These are phyloP conservation scores for Clarkia xantiana DNA, from an alignment of 345 rosid species.

Conservation along the genomic window DNA sequence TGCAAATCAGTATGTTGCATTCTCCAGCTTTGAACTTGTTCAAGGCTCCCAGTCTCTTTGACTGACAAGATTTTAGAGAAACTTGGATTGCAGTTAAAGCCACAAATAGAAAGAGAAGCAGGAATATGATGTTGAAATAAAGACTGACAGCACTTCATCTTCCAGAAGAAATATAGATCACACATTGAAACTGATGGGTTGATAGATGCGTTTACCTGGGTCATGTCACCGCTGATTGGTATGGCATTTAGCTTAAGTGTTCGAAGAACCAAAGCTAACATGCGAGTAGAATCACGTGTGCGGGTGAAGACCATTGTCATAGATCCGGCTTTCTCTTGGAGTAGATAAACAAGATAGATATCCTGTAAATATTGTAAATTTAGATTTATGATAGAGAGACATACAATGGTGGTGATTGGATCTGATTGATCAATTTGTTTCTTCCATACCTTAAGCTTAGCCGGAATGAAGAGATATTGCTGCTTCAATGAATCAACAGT, in stretches of 20 bases:
- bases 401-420: neutral
- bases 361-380: slow-evolving; percentile 35
- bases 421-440: neutral
- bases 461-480: slow-evolving; percentile 60
- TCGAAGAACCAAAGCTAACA: slow-evolving; percentile 64
- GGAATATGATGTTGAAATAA: too few species aligned
- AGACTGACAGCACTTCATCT: too few species aligned
- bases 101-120: too few species aligned
- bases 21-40: slow-evolving; percentile 90
- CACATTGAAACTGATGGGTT: too few species aligned
- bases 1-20: slow-evolving; percentile 82
- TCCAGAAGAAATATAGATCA: too few species aligned
- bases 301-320: slow-evolving; percentile 92
- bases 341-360: slow-evolving; percentile 76
- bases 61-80: slow-evolving; percentile 22
- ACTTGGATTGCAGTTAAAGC: neutral
- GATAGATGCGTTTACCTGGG: slow-evolving; percentile 35
- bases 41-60: slow-evolving; percentile 90
- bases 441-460: slow-evolving; percentile 59
- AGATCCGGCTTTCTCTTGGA: slow-evolving; percentile 54
- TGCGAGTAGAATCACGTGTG: slow-evolving; percentile 74
- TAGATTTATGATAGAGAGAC: neutral
- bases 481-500: slow-evolving; percentile 88
- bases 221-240: slow-evolving; percentile 96
- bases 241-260: slow-evolving; percentile 84